Conservation (phyloP, 1,139 yeast genomes). For the Suhomyces choctaworum region DNA sequence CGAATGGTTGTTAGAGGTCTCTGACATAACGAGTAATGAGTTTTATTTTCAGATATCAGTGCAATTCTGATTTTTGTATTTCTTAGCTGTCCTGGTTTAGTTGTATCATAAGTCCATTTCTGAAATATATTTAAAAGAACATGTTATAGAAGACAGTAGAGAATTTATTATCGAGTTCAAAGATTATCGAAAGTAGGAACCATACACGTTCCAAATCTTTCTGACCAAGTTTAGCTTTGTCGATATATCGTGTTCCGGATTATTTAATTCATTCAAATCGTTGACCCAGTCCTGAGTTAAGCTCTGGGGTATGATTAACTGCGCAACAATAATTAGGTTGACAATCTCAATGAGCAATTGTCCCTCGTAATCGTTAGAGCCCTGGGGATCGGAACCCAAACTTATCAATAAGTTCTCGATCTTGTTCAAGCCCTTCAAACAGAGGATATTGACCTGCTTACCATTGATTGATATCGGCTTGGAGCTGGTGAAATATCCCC, state of each 20-base stretch:
- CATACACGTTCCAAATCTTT: constrained; percentile 59
- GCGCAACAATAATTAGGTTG: constrained; percentile 52
- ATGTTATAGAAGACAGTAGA: no score
- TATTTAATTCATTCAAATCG: constrained; percentile 56
- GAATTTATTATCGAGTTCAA: no score
- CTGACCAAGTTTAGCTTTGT: constrained; percentile 46
- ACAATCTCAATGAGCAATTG: constrained; percentile 58
- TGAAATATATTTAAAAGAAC: not conserved
- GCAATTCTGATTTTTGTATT: constrained; percentile 6
- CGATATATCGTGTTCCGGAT: constrained; percentile 25
- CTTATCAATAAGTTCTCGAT: constrained; percentile 53
- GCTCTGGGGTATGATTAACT: constrained; percentile 46
- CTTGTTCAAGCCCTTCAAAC: constrained; percentile 55
- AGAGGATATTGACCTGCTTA: constrained; percentile 40
- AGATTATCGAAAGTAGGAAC: constrained; percentile 34
- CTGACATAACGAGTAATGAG: constrained; percentile 9
- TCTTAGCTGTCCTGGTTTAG: constrained; percentile 4
- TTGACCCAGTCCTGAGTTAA: constrained; percentile 52
- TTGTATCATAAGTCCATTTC: constrained; percentile 8
- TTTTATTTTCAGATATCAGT: constrained; percentile 6
- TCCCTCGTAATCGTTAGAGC: constrained; percentile 38
- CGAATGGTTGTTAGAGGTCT: constrained; percentile 12
- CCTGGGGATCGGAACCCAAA: constrained; percentile 17
- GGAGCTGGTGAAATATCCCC: constrained; percentile 28
- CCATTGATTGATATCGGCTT: constrained; percentile 45